Base-by-base conservation (phyloP, 2,329 filamentous ascomycete species). In the Diaporthe sp. region DNA sequence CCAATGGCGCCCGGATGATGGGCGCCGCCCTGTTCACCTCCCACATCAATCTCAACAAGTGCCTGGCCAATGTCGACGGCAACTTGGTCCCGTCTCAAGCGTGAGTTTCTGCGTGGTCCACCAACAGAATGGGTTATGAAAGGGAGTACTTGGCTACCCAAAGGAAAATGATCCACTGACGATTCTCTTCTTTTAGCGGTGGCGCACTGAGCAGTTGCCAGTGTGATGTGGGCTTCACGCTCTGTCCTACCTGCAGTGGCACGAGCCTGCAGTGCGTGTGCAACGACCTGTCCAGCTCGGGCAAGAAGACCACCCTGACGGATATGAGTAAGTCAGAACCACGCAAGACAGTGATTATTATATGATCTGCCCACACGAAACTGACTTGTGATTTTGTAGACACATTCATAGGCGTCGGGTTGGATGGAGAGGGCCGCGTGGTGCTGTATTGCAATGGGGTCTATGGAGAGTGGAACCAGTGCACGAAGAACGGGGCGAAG, bases 381-480 rank as follows among this genome's bases (percentile, higher is more conserved):
- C 44, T 72, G 25, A 62, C 31, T 12, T 39, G 17, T 28, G 31
- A 10, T 3, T n/a, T 28, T 6, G 4, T 19, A 72, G 57, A 42
- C 28, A 1, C 42, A 25, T 72, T 62, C 57, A 9, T 72, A 1
- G 70, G 70, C 2, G 7, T 72, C 15, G 70, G 57, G 5, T 37
- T 59, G n/a, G 70, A 72, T 19, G n/a, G 8, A 4, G 44, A 62
- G 22, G 37, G 58, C 25, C 57, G 37, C 15, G 19, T 72, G 4
- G 70, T 72, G 12, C 9, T 62, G n/a, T 42, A 72, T n/a, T 72
- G 70, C 44, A 9, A 28, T 9, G 70, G 70, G 19, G 10, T 53
- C 25, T 37, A 49, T 5, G 57, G 57, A 1, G 31, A 59, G 17
- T 72, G 44, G 31, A 22, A 53, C 28, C 31, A 53, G 19, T 72